Evolutionary conservation across 306 rosid species (phyloP), one percentile per base, ranked within the genome.

Genomic region (Quercus robur): DNA sequence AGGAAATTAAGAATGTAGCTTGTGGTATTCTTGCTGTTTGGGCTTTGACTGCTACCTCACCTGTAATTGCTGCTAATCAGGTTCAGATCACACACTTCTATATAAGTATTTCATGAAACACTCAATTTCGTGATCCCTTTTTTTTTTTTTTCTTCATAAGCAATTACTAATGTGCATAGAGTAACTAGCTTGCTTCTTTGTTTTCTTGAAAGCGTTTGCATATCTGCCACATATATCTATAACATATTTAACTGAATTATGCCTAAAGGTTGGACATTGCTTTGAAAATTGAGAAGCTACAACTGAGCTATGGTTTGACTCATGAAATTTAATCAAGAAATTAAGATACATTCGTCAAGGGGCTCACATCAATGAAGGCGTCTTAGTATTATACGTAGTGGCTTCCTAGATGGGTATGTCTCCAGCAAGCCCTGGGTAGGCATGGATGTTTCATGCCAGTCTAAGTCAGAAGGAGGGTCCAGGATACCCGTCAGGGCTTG

Each of bases 21-120:
- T 95, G 91, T 83, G 94, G 99, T 26, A 19, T 93, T 86, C 93
- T 95, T 46, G 98, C 97, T 69, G 97, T 85, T 85, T 93, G 90
- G 76, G 74, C 94, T 58, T 78, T 93, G 66, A 58, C 88, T 76
- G 79, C 93, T 85, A 86, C 93, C 82, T 85, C 91, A 18, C 97
- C 98, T 15, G 95, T 91, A n/a, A 80, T 83, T 80, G 99, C 97
- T 75, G 98, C 94, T 64, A 79, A 33, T 76, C 97, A 90, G 99
- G 99, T 92, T 83, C 75, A 11, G 20, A 33, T 20, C 51, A 19
- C 72, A 19, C 72, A 5, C 31, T 59, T 59, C 67, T 23, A 21
- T 61, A 14, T 12, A 23, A 12, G 14, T 61, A 23, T 59, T 59
- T 59, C 30, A 19, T 35, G 4, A 31, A 64, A 2, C 51, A 33